Base-by-base conservation (phyloP, 345 rosid genomes). In the Schrenkiella parvula region DNA sequence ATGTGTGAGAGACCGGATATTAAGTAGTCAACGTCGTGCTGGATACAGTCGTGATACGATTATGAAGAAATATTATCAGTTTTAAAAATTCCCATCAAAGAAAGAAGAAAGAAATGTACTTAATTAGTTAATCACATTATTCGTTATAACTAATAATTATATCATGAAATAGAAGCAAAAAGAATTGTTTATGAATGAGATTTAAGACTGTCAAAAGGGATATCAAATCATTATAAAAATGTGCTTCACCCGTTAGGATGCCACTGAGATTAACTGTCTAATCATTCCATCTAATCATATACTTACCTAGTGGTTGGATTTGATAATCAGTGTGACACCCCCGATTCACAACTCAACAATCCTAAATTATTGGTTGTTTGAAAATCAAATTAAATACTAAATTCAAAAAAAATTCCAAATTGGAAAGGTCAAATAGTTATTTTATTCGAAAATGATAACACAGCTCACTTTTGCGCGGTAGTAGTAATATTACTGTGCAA, bases 301-400 rank as follows among this genome's bases (percentile, higher is more conserved):
- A 28, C 56, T 59, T 75, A 75, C 61, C 64, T 62, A 75, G 74
- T 68, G 51, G 79, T 75, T 62, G 79, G 79, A 75, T 75, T 52
- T 53, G 61, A 62, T 69, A 34, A 69, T 53, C 59, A 50, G 54
- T 39, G 64, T 42, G 56, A 52, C 64, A 62, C 64, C 61, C 38
- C 69, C 42, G 53, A 17, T 52, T 75, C 74, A 61, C 70, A 75
- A 53, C 70, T 52, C 79, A 69, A 39, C 65, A 7, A 42, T 52
- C 60, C 42, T 53, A 25, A 69, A 54, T 75, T 68, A 75, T 62
- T 69, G 44, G 57, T 50, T 44, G 28, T 69, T 68, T 41, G 61
- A 52, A 42, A 41, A 62, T 61, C n/a, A 59, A 23, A 59, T 39
- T 39, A 14, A 44, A 65, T 14, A 66, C 31, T 64, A 53, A 51